Conservation (phyloP, 495 filamentous ascomycete genomes). For the Penicillium ochrochloron region DNA sequence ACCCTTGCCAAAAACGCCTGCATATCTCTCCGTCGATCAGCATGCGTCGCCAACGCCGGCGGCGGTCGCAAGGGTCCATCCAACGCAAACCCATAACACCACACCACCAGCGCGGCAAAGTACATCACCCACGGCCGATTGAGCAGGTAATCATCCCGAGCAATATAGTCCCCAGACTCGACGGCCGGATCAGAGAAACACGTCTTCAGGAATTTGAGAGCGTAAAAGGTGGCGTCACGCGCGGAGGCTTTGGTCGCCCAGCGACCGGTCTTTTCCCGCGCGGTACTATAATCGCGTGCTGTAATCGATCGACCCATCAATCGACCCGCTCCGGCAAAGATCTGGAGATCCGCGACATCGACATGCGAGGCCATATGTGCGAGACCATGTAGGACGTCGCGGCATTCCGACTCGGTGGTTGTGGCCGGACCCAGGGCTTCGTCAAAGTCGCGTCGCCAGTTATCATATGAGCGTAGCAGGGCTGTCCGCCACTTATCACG, state of each 20-base stretch:
- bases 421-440: constrained; percentile 66
- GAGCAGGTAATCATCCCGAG: constrained; percentile 85
- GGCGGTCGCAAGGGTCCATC: constrained; percentile 72
- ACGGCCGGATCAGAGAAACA: constrained; percentile 67
- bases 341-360: constrained; percentile 96
- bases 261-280: constrained; percentile 75
- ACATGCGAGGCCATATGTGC: constrained; percentile 99
- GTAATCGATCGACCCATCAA: constrained; percentile 87
- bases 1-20: constrained; percentile 73
- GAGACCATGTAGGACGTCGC: constrained; percentile 87
- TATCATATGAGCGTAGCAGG: constrained; percentile 87
- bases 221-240: constrained; percentile 92
- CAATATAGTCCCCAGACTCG: constrained; percentile 64
- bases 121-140: constrained; percentile 98
- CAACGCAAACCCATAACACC: constrained; percentile 92
- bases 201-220: constrained; percentile 80
- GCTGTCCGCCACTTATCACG: constrained; percentile 92
- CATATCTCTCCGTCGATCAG: constrained; percentile 79
- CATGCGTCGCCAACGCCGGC: constrained; percentile 56
- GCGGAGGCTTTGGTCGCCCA: constrained; percentile 95
- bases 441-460: constrained; percentile 95
- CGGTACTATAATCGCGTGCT: constrained; percentile 75
- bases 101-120: constrained; percentile 88
- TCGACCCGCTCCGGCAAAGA: constrained; percentile 85
- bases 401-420: constrained; percentile 60